Percentiles rank a stretch among this genome's conserved stretches.
These are phyloP conservation scores for Colletotrichum incanum DNA, from an alignment of 2,329 filamentous ascomycete species.

Conservation along the genomic window DNA sequence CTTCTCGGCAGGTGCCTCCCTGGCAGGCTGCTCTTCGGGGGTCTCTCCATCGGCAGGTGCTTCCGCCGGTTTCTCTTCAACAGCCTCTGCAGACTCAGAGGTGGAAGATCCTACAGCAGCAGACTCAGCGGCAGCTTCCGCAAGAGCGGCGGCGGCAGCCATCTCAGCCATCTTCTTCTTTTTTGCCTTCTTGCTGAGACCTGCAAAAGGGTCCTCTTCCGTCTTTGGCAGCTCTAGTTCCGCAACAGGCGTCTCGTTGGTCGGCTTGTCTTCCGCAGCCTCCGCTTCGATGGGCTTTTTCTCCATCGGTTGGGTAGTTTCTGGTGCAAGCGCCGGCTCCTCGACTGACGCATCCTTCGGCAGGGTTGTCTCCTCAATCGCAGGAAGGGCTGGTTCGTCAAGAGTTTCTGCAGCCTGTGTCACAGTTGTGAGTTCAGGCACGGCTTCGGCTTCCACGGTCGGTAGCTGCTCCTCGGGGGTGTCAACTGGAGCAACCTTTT, in stretches of 20 bases:
- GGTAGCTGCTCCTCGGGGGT: conserved; percentile 1
- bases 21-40: not conserved
- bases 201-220: conserved; percentile 5
- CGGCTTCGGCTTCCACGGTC: not conserved
- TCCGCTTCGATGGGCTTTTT: not conserved
- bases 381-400: not conserved
- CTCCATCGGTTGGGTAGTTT: not conserved
- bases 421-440: not conserved
- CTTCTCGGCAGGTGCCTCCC: not conserved
- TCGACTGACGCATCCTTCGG: not conserved
- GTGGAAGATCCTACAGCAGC: not conserved
- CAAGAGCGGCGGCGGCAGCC: not conserved
- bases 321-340: not conserved
- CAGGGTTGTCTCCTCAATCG: not conserved
- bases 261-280: not conserved
- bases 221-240: not conserved
- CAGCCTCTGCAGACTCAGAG: not conserved
- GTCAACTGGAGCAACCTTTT: not conserved
- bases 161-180: conserved; percentile 11
- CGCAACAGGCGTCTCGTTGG: not conserved
- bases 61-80: not conserved
- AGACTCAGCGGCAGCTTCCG: not conserved
- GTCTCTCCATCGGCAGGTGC: not conserved
- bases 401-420: not conserved
- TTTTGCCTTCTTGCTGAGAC: conserved; percentile 5